These are phyloP conservation scores for Yamadazyma sp. DNA, from an alignment of 805 yeast genomes.

Conservation along the genomic window DNA sequence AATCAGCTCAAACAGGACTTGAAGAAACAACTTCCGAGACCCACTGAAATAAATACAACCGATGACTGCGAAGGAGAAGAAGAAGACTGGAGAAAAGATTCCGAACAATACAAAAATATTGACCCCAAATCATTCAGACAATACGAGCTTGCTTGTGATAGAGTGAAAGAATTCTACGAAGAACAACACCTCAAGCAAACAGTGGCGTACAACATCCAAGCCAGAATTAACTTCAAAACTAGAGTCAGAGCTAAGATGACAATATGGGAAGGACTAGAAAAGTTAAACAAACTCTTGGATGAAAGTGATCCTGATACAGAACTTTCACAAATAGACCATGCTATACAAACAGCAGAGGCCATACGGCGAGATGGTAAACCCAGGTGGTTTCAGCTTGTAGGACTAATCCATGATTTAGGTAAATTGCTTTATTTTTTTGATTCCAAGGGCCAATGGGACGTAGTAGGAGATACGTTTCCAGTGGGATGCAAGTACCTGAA, in stretches of 20 bases:
- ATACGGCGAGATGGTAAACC: slow-evolving; percentile 67
- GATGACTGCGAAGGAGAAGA: neutral
- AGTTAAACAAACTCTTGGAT: slow-evolving; percentile 60
- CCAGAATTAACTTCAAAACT: slow-evolving; percentile 68
- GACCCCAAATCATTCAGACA: slow-evolving; percentile 54
- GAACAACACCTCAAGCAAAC: slow-evolving; percentile 72
- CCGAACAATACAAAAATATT: slow-evolving; percentile 30
- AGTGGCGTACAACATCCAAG: slow-evolving; percentile 70
- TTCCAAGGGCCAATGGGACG: slow-evolving; percentile 78
- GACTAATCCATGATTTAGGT: slow-evolving; percentile 70
- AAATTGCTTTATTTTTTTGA: slow-evolving; percentile 67
- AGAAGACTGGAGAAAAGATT: slow-evolving; percentile 26
- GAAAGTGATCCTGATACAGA: slow-evolving; percentile 78
- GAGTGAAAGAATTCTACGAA: slow-evolving; percentile 63
- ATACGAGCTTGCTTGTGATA: slow-evolving; percentile 65
- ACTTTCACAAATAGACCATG: slow-evolving; percentile 72
- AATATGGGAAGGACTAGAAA: slow-evolving; percentile 69
- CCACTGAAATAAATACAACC: neutral
- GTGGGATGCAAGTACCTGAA: slow-evolving; percentile 68
- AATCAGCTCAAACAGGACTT: slow-evolving; percentile 23
- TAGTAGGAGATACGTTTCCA: slow-evolving; percentile 77
- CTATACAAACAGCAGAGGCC: slow-evolving; percentile 74
- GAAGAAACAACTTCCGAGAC: slow-evolving; percentile 2
- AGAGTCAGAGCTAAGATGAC: slow-evolving; percentile 66
- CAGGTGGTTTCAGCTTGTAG: slow-evolving; percentile 74